Base-by-base conservation (phyloP, 345 rosid species). In the Gossypium longicalyx region DNA sequence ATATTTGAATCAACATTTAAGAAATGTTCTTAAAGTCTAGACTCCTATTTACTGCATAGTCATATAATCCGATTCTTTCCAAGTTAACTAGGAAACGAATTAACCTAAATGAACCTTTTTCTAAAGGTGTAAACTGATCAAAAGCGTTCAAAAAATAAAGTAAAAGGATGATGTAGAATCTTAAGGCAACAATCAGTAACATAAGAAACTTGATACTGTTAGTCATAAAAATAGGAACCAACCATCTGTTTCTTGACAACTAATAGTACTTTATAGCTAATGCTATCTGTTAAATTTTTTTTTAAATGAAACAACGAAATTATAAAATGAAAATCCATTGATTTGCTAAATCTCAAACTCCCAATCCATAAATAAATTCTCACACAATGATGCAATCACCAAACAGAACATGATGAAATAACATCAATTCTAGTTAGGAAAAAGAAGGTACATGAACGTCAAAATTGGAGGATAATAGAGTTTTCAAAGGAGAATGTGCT, bases 401-500 rank as follows among this genome's bases (percentile, higher is more conserved):
- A 43, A 43, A 65, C 52, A 65, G 9, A 12, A 43, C 4, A 5
- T 41, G 2, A 65, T 19, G 5, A 19, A 23, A 48, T 12, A 48
- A 7, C 20, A 7, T 13, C 13, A 2, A 48, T 15, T 48, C 6
- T 41, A 68, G 11, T 23, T 23, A 3, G 48, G 23, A 12, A 20
- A 71, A 12, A 9, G 7, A 8, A 20, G 29, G 2, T 44, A 34
- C 1, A 58, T 15, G 71, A 27, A 44, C 7, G 11, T 15, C 20
- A 19, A 12, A 45, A 22, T 53, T 53, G 19, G 2, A 71, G 61
- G 48, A 56, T 12, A 71, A 11, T 13, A 34, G 49, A 45, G 11
- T 53, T 15, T 23, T 16, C 29, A 62, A 20, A 15, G 12, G 70
- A 12, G 11, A 20, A 12, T 66, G 58, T 16, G 69, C 96, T 83